Percentiles rank a stretch among this genome's conserved stretches.
Conservation (phyloP, 2,329 filamentous ascomycete genomes). For the Aspergillus sp. region DNA sequence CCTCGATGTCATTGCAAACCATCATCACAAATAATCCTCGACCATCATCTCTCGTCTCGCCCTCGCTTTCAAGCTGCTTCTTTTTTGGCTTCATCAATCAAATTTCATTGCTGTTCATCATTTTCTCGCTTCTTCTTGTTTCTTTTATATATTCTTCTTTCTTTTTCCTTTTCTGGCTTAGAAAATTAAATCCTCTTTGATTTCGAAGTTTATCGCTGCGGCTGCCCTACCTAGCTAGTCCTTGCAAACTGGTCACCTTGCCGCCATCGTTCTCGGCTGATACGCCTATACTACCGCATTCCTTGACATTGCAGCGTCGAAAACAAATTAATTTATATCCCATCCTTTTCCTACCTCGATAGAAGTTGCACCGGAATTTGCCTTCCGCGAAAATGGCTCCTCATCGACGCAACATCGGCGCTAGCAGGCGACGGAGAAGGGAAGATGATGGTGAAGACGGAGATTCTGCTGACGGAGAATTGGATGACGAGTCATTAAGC, state of each 20-base stretch:
- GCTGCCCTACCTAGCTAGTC: constrained; percentile 7
- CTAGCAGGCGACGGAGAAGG: constrained; percentile 37
- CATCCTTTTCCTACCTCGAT: too few species aligned
- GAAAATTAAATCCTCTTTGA: constrained; percentile 7
- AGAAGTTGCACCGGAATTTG: too few species aligned
- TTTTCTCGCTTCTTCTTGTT: neutral
- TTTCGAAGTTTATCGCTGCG: constrained; percentile 2
- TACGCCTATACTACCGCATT: constrained; percentile 9
- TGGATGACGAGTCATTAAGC: constrained; percentile 56
- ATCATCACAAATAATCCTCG: constrained; percentile 5
- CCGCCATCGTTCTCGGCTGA: constrained; percentile 13
- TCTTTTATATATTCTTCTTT: neutral
- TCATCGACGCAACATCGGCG: constrained; percentile 36
- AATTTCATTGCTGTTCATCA: neutral
- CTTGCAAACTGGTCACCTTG: constrained; percentile 17
- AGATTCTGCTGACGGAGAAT: constrained; percentile 40
- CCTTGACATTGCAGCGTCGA: neutral
- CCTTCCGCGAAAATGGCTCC: constrained; percentile 32
- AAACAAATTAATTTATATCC: neutral
- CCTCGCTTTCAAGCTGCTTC: constrained; percentile 12
- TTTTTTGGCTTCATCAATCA: constrained; percentile 1
- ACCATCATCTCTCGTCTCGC: constrained; percentile 12
- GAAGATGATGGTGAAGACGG: constrained; percentile 45
- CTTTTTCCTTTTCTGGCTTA: neutral
- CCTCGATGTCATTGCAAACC: constrained; percentile 19